Evolutionary conservation across 768 basidiomycete genomes (phyloP), one percentile per base, ranked within the genome.

Genomic region (Pulveroboletus sp.): DNA sequence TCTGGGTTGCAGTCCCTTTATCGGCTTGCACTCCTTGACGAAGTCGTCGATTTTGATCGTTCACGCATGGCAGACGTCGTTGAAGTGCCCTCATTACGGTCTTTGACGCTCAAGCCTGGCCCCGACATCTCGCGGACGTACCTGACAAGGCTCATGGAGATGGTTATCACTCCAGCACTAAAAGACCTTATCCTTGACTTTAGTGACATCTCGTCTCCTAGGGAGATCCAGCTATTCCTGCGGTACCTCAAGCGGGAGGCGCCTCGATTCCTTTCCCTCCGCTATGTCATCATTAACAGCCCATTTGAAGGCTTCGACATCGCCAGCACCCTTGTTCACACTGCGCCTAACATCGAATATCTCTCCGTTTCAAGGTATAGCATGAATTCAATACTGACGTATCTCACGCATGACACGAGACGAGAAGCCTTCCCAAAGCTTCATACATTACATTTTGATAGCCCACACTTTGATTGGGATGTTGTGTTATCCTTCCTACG

Each of bases 401-500:
- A 52, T 49, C 62, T 66, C 10, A 31, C 46, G 18, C 62, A 68
- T 45, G 57, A 66, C 18, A 49, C 59, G 24, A 69, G 60, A 52
- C 47, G 47, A 39, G 57, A 67, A 27, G 60, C 62, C 13, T 69
- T 69, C 31, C 53, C 43, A 10, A 60, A 47, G 33, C 55, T 66
- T 35, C 45, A 18, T 15, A 44, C 31, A 2, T 38, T 66, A 11
- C 49, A 47, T 15, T 58, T 66, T 15, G 56, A 57, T n/a, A 50
- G 52, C n/a, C 57, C 65, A 30, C 62, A 63, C 21, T 56, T 69
- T 39, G 56, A 60, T 42, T 69, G 67, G 67, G 57, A 59, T 41
- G 50, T 58, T 21, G 40, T 69, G 17, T 39, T 69, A 21, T 56
- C 49, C 44, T 65, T 66, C 42, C 15, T 69, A 37, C 54, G 49